Evolutionary conservation across 202 grass and related monocot genomes (phyloP), one percentile per base, ranked within the genome.

Genomic region (Setaria viridis): DNA sequence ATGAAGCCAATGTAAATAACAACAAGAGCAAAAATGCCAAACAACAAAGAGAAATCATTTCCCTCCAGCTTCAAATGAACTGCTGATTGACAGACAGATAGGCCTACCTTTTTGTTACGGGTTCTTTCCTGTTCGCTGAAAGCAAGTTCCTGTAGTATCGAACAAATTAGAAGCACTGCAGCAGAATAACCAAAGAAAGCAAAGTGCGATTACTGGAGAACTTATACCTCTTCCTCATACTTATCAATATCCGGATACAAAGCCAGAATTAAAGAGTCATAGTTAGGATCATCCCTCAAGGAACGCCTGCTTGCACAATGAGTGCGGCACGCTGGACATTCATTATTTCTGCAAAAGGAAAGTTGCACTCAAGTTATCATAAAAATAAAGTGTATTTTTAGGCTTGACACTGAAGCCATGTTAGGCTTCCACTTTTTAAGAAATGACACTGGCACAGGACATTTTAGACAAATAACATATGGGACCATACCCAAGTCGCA

Each of bases 181-280:
- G 20, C 74, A 6, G 34, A 81, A 85, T 73, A 77, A 80, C 54
- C 62, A 83, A 62, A 74, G 17, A 77, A 76, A 70, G 65, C 20
- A 55, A 70, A 55, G 56, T 66, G 20, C 34, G 6, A 59, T 34
- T 77, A 77, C 19, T 85, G 70, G 14, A 80, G 75, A 88, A 78
- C 67, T 72, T 83, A 82, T 70, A 20, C 55, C 97, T 99, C 92
- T 91, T 96, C 90, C 83, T 99, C 97, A 48, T 94, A 99, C 83
- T 99, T 99, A 84, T 99, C 97, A 86, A 99, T 94, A 83, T 99
- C 92, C 50, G 97, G 94, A 93, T 99, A 99, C 37, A 99, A 84
- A 80, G 97, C 94, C 74, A 93, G 82, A 90, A 99, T 99, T 62
- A 99, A 93, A 83, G 97, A 88, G 20, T 99, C 97, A 72, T 94